Percentiles rank a stretch among this genome's conserved stretches.
These are phyloP conservation scores for Xylaria sp. DNA, from an alignment of 2,329 filamentous ascomycete genomes.

Conservation along the genomic window DNA sequence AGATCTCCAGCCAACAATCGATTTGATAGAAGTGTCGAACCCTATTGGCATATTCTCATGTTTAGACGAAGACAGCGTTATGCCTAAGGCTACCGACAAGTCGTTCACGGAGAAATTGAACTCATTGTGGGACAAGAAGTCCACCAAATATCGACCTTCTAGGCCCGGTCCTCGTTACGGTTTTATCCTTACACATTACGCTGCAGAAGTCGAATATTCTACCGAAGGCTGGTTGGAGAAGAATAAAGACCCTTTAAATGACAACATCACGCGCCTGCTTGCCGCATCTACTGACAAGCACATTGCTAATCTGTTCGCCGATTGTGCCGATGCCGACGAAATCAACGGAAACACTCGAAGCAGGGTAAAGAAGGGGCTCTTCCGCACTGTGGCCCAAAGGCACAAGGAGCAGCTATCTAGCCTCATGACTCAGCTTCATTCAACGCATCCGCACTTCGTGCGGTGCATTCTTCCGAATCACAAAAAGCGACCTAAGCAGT, in stretches of 20 bases:
- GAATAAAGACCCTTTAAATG: conserved; percentile 98
- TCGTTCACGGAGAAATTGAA: conserved; percentile 99
- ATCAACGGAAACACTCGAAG: conserved; percentile 73
- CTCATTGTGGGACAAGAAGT: conserved; percentile 95
- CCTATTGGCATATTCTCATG: conserved; percentile 99
- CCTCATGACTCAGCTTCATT: conserved; percentile 92
- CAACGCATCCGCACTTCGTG: conserved; percentile 97
- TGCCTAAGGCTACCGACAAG: conserved; percentile 98
- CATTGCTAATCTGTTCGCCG: conserved; percentile 83
- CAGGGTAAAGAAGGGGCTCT: conserved; percentile 95
- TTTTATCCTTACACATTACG: conserved; percentile 96
- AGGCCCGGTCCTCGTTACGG: conserved; percentile 79
- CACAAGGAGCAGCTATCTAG: conserved; percentile 99
- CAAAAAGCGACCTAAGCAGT: conserved; percentile 94
- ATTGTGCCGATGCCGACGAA: conserved; percentile 86
- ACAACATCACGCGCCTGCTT: conserved; percentile 91
- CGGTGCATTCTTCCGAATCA: conserved; percentile 98
- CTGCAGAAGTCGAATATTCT: conserved; percentile 96
- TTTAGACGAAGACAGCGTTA: conserved; percentile 95
- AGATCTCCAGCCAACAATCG: conserved; percentile 96
- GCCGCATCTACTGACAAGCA: conserved; percentile 85
- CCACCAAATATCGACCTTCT: conserved; percentile 89
- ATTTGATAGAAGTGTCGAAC: conserved; percentile 94
- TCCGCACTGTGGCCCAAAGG: conserved; percentile 93
- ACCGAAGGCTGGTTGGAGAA: conserved; percentile 97